phyloP scores from a whole-genome alignment of 306 rosid species.

The Comarum palustre region DNA sequence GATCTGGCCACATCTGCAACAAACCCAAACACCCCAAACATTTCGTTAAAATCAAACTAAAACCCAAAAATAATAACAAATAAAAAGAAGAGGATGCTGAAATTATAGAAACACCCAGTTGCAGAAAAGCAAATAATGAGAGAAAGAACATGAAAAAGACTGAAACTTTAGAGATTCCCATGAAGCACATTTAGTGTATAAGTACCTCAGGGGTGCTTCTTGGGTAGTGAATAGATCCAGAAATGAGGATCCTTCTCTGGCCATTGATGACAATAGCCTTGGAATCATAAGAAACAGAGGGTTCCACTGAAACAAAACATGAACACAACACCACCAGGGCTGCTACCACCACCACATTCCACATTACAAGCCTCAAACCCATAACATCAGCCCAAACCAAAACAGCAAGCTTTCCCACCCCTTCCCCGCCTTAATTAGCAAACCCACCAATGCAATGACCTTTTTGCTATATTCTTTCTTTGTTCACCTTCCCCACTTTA shows the following conservation, averaged over 20 bases:
- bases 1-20: constrained; percentile 99
- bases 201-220: constrained; percentile 95
- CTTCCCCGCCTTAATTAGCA: background rate
- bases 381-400: constrained; percentile 28
- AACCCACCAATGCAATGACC: constrained; percentile 38
- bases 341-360: constrained; percentile 39
- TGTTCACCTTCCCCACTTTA: constrained; percentile 40
- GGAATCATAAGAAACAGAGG: constrained; percentile 83
- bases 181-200: constrained; percentile 42
- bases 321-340: constrained; percentile 33
- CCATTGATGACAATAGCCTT: constrained; percentile 87
- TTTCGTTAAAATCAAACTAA: constrained; percentile 1
- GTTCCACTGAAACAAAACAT: constrained; percentile 40
- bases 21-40: constrained; percentile 17
- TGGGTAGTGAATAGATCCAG: constrained; percentile 98
- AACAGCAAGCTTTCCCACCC: background rate
- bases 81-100: constrained; percentile 7
- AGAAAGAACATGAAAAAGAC: constrained; percentile 7
- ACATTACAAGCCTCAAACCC: constrained; percentile 67
- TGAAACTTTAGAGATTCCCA: constrained; percentile 9
- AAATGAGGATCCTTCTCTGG: constrained; percentile 76
- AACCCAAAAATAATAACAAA: background rate
- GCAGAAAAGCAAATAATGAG: constrained; percentile 18
- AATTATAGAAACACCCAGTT: constrained; percentile 32
- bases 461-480: constrained; percentile 29